These are phyloP conservation scores for Liriodendron chinense DNA, from an alignment of 164 flowering plant species.

Conservation along the genomic window DNA sequence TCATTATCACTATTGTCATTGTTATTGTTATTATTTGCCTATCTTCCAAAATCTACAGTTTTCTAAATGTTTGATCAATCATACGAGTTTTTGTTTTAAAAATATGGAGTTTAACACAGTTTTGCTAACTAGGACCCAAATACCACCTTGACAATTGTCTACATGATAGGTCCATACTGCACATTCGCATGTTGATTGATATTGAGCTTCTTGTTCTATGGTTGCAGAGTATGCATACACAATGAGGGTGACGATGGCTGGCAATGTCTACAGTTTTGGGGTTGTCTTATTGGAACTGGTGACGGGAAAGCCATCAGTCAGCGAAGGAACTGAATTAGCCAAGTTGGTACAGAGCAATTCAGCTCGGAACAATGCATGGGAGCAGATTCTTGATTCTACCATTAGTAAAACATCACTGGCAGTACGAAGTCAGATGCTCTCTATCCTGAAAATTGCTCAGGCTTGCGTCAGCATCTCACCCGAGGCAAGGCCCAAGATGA, in stretches of 20 bases:
- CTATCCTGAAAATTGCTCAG: conserved; percentile 57
- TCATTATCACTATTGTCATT: too few species aligned
- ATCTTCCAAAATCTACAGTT: too few species aligned
- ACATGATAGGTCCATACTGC: background rate
- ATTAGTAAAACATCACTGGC: conserved; percentile 28
- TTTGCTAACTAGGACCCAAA: too few species aligned
- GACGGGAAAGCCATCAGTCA: conserved; percentile 63
- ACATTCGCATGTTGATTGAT: background rate
- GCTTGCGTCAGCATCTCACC: conserved; percentile 57
- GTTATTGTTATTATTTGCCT: too few species aligned
- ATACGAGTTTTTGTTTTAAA: too few species aligned
- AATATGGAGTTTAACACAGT: too few species aligned
- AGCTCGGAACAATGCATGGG: conserved; percentile 33
- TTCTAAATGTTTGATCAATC: too few species aligned
- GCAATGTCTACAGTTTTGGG: conserved; percentile 80
- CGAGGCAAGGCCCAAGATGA: conserved; percentile 68
- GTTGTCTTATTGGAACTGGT: conserved; percentile 64
- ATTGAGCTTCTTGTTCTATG: background rate
- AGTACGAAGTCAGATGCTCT: conserved; percentile 61
- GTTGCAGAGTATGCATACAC: conserved; percentile 81
- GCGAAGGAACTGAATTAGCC: conserved; percentile 61
- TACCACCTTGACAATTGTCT: background rate
- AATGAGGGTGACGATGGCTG: conserved; percentile 72
- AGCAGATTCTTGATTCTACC: conserved; percentile 54
- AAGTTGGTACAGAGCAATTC: conserved; percentile 53